Percentiles rank a stretch among this genome's conserved stretches.
These are phyloP conservation scores for Pilobolus umbonatus DNA, from an alignment of 192 early-diverging fungal species.

Conservation along the genomic window DNA sequence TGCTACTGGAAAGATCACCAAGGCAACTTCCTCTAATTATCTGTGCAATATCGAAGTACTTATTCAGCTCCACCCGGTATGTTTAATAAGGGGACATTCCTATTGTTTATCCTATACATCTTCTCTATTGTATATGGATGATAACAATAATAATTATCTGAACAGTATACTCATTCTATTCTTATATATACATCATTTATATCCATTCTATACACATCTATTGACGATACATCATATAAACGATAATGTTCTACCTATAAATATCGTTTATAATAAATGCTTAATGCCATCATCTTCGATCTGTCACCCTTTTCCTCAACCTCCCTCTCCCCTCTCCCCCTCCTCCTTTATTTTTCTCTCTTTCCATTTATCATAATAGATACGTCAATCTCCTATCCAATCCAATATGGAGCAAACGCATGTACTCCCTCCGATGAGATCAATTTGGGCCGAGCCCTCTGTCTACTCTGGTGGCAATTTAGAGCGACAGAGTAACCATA, in stretches of 20 bases:
- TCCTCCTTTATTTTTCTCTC: background rate
- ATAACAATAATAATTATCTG: too few species aligned
- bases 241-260: too few species aligned
- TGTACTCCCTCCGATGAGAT: slow-evolving; percentile 9
- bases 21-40: background rate
- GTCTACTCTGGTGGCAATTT: slow-evolving; percentile 1
- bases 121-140: too few species aligned
- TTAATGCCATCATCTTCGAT: too few species aligned
- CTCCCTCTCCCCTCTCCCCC: too few species aligned
- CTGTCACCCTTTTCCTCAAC: too few species aligned
- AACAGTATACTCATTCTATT: too few species aligned
- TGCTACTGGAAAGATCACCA: slow-evolving; percentile 15
- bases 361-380: slow-evolving; percentile 2
- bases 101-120: background rate
- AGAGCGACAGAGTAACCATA: background rate
- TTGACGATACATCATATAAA: too few species aligned
- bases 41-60: slow-evolving; percentile 18
- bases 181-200: too few species aligned
- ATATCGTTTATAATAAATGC: too few species aligned
- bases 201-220: too few species aligned
- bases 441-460: slow-evolving; percentile 4
- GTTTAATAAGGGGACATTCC: background rate
- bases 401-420: slow-evolving; percentile 8
- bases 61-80: slow-evolving; percentile 29
- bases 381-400: slow-evolving; percentile 5